Conservation (phyloP, 805 yeast genomes). For the Saccharomycopsis sp. region DNA sequence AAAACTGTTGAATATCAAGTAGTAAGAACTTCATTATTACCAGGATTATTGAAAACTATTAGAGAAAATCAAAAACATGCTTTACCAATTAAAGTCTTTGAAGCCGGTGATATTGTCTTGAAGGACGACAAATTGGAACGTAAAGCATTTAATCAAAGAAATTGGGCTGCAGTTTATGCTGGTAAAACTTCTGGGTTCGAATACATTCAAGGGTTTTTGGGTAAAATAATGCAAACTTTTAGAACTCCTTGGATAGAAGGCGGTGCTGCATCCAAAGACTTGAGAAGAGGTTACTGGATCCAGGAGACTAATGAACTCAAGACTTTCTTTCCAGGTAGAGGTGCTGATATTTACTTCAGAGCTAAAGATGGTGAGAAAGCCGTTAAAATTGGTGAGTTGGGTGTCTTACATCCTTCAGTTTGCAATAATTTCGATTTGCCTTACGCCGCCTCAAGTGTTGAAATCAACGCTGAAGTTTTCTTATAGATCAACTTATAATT, state of each 20-base stretch:
- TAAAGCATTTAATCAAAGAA: slow-evolving; percentile 85
- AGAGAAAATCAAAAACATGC: slow-evolving; percentile 95
- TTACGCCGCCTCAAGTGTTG: slow-evolving; percentile 86
- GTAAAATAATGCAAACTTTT: slow-evolving; percentile 92
- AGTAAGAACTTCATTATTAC: slow-evolving; percentile 88
- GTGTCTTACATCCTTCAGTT: slow-evolving; percentile 95
- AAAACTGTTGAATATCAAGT: slow-evolving; percentile 96
- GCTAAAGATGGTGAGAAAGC: slow-evolving; percentile 49
- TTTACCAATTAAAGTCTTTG: slow-evolving; percentile 91
- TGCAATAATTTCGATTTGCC: slow-evolving; percentile 82
- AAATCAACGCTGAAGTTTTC: slow-evolving; percentile 83
- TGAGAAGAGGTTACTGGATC: slow-evolving; percentile 80
- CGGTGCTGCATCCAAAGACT: slow-evolving; percentile 34
- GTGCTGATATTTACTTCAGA: slow-evolving; percentile 81
- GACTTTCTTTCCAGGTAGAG: slow-evolving; percentile 95
- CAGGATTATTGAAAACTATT: slow-evolving; percentile 92
- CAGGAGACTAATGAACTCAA: slow-evolving; percentile 59
- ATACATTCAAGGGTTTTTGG: slow-evolving; percentile 86
- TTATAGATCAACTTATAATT: slow-evolving; percentile 37
- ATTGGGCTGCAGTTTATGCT: slow-evolving; percentile 90
- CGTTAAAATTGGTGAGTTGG: slow-evolving; percentile 70
- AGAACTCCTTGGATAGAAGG: slow-evolving; percentile 77
- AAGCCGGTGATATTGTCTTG: slow-evolving; percentile 89
- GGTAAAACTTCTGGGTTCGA: slow-evolving; percentile 97
- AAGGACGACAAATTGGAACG: slow-evolving; percentile 77